Base-by-base conservation (phyloP, 352 stramenopile genomes). In the Phytophthora ohioensis region DNA sequence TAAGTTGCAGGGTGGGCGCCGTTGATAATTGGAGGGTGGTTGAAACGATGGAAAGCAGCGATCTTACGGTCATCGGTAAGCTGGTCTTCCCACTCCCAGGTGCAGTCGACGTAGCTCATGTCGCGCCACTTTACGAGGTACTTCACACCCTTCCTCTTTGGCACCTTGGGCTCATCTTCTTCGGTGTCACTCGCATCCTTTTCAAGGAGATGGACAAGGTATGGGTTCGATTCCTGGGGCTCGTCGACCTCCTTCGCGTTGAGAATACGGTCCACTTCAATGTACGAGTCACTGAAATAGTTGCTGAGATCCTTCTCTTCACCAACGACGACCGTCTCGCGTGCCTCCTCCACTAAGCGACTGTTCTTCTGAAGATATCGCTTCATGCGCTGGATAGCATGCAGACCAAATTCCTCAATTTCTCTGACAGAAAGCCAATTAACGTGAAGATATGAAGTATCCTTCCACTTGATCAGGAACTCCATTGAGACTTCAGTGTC, bases 391-490 rank as follows among this genome's bases (percentile, higher is more conserved):
- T 92, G 84, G 34, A 96, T 79, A 15, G 90, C 86, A 13, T 89
- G 80, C 36, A 93, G 89, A 3, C 90, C 90, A 53, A 95, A 93
- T 12, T 81, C 73, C 70, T 96, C 90, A n/a, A 99, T 92, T 79
- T 99, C 94, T 36, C 70, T 75, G 41, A 98, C 88, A 11, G 86
- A 97, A 70, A 99, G 93, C 98, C 98, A 99, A 27, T 90, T 99
- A 57, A 98, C 88, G 80, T 99, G 98, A 36, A 99, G 80, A 75
- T 99, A 99, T 32, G 91, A 98, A 60, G 98, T 81, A 43, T 98
- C 93, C 55, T 98, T 94, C 98, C 98, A 99, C 84, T 99, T 99
- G 59, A 99, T 97, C 32, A 99, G 76, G 66, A 99, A 99, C 76
- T 98, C 82, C 84, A 99, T 98, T 17, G 74, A 75, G 6, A 92